Evolutionary conservation across 1,139 yeast genomes (phyloP).

Genomic region (Yamadazyma membranifaciens): DNA sequence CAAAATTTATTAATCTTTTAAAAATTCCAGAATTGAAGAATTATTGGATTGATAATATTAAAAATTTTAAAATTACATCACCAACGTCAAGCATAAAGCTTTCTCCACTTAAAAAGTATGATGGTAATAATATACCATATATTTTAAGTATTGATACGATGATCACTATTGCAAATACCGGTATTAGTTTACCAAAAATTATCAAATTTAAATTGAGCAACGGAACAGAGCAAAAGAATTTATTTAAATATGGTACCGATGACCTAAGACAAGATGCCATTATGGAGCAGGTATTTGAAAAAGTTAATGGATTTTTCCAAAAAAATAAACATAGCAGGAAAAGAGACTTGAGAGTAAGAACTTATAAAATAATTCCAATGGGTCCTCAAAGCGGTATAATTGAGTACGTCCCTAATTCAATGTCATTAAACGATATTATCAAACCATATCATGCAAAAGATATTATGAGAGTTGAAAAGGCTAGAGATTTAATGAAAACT

Average conservation of each 20-base stretch:
- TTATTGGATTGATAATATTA: slow-evolving; percentile 58
- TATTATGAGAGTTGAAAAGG: slow-evolving; percentile 50
- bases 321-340: slow-evolving; percentile 56
- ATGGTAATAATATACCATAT: slow-evolving; percentile 49
- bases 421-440: slow-evolving; percentile 67
- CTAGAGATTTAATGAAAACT: slow-evolving; percentile 64
- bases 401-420: slow-evolving; percentile 82
- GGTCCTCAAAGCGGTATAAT: slow-evolving; percentile 88
- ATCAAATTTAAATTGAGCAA: slow-evolving; percentile 51
- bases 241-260: slow-evolving; percentile 85
- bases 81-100: slow-evolving; percentile 59
- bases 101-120: slow-evolving; percentile 24
- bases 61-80: slow-evolving; percentile 50
- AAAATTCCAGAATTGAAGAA: slow-evolving; percentile 38
- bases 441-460: slow-evolving; percentile 54
- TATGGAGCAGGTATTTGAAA: slow-evolving; percentile 94
- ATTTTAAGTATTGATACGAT: slow-evolving; percentile 45
- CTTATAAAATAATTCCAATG: slow-evolving; percentile 87
- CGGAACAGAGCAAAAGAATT: slow-evolving; percentile 56
- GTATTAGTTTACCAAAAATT: slow-evolving; percentile 85
- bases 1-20: slow-evolving; percentile 33
- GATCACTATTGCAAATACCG: slow-evolving; percentile 68
- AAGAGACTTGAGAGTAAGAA: slow-evolving; percentile 62
- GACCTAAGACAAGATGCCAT: slow-evolving; percentile 94
- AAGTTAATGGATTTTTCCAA: slow-evolving; percentile 70